phyloP scores from a whole-genome alignment of 1,139 yeast genomes.

The Taiozyma sp. region DNA sequence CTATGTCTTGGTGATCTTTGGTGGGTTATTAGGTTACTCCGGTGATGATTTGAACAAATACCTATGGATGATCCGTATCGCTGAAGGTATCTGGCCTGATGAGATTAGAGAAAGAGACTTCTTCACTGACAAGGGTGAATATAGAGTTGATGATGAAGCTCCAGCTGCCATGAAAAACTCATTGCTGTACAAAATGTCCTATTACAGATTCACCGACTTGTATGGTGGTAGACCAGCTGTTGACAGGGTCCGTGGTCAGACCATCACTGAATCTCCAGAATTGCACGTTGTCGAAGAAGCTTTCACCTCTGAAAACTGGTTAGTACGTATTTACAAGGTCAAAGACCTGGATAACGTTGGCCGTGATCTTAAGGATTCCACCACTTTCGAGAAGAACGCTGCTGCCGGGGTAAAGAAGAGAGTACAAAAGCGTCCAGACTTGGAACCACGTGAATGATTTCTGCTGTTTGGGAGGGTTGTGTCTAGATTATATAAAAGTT shows the following conservation, averaged over 20 bases:
- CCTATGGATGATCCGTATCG: slow-evolving; percentile 97
- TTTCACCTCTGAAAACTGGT: slow-evolving; percentile 94
- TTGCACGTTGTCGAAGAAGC: slow-evolving; percentile 88
- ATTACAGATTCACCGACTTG: slow-evolving; percentile 77
- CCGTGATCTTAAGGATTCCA: slow-evolving; percentile 55
- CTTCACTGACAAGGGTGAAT: slow-evolving; percentile 85
- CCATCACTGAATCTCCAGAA: slow-evolving; percentile 56
- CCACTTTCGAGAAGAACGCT: slow-evolving; percentile 37
- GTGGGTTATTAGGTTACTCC: slow-evolving; percentile 89
- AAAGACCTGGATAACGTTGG: slow-evolving; percentile 88
- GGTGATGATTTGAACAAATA: slow-evolving; percentile 98
- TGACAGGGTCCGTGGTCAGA: slow-evolving; percentile 90
- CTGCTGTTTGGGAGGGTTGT: neutral
- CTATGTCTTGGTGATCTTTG: slow-evolving; percentile 88
- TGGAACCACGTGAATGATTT: slow-evolving; percentile 39
- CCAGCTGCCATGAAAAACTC: slow-evolving; percentile 83
- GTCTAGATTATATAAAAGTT: neutral
- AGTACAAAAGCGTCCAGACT: slow-evolving; percentile 47
- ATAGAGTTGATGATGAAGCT: slow-evolving; percentile 79
- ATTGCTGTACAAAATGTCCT: slow-evolving; percentile 93
- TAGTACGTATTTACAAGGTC: slow-evolving; percentile 90
- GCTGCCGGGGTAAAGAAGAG: slow-evolving; percentile 37
- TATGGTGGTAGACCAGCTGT: slow-evolving; percentile 58
- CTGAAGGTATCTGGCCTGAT: slow-evolving; percentile 99
- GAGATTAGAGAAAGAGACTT: slow-evolving; percentile 82